Evolutionary conservation across 768 basidiomycete species (phyloP), one percentile per base, ranked within the genome.

Genomic region (Lactarius quietus): DNA sequence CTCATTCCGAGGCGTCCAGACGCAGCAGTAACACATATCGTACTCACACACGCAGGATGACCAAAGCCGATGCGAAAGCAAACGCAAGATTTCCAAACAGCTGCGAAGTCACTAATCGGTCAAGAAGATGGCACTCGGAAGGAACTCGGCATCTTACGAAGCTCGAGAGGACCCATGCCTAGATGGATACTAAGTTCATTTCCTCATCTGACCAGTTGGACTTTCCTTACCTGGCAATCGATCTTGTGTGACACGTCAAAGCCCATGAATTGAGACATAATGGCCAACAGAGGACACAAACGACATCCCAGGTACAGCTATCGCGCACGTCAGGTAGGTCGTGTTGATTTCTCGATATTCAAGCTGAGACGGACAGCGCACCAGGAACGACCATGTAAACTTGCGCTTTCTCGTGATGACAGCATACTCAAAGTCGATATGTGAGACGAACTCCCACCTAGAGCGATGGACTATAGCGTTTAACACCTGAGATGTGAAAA

Each of bases 251-350:
- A 12, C 29, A 18, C 1, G 31, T 67, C 45, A 29, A 51, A 57
- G 20, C 54, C 54, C 6, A 67, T 1, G 15, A 61, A 56, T 29
- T 60, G 52, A 7, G 9, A 15, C 8, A 33, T 33, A 8, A 65
- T 41, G 28, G 41, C 23, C 9, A 65, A 20, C 12, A 67, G 59
- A 4, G 63, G 52, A 12, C 43, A 60, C 41, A 14, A 56, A 33
- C 66, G 66, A 43, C 66, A 67, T 26, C 64, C 66, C 43, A 65
- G 28, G 33, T 67, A 67, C 20, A 67, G 52, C 66, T 67, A 4
- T 5, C 3, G 26, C 45, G 17, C 53, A 3, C 14, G 12, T 17
- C 33, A 14, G 41, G 29, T 59, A 28, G n/a, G 58, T 35, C 29
- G 36, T 26, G 7, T 31, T 1, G 35, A 43, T 29, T 33, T 18